Conservation (phyloP, 345 rosid genomes). For the Luvunga scandens region DNA sequence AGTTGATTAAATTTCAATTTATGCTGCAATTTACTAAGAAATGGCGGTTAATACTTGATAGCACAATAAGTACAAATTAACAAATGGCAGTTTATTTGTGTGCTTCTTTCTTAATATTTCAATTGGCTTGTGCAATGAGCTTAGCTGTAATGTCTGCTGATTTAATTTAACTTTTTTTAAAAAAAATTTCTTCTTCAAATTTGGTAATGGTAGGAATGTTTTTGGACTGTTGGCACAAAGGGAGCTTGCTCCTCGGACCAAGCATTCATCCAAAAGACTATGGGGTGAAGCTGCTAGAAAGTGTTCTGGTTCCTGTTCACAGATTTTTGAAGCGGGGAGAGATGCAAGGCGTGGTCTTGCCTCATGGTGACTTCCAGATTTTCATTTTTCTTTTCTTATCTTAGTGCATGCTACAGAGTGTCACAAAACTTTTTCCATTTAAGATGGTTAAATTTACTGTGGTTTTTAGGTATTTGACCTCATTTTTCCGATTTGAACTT, state of each 20-base stretch:
- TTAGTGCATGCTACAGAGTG: background rate
- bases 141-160: no score
- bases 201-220: constrained; percentile 38
- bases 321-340: constrained; percentile 35
- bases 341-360: constrained; percentile 69
- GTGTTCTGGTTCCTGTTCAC: constrained; percentile 26
- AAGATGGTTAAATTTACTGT: background rate
- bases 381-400: background rate
- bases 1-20: background rate
- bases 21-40: background rate
- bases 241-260: constrained; percentile 63
- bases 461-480: background rate
- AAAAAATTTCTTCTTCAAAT: no score
- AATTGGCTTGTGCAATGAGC: no score
- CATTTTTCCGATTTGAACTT: background rate
- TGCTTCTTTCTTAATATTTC: no score
- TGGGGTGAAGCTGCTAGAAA: constrained; percentile 53
- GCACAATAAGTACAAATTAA: background rate
- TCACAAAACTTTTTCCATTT: constrained; percentile 4
- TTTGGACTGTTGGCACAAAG: constrained; percentile 57
- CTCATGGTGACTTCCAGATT: constrained; percentile 49
- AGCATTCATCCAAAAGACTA: constrained; percentile 50
- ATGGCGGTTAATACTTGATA: background rate
- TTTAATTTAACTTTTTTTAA: no score
- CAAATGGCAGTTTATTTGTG: no score